Percentiles rank a stretch among this genome's conserved stretches.
These are phyloP conservation scores for Coemansia sp. DNA, from an alignment of 192 early-diverging fungal species.

Conservation along the genomic window DNA sequence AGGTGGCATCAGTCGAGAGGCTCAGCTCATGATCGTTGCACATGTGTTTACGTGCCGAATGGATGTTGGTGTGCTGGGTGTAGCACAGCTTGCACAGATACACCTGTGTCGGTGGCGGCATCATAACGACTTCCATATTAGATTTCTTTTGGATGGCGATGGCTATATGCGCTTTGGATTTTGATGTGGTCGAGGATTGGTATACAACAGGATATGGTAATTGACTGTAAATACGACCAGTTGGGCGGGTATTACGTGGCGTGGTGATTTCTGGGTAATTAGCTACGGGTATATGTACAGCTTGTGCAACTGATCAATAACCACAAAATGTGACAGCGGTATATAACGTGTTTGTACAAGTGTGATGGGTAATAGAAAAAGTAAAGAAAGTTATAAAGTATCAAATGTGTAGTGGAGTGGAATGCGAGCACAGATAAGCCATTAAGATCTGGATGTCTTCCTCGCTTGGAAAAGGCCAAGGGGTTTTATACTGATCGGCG, in stretches of 20 bases:
- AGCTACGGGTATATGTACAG: neutral
- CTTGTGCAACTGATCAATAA: neutral
- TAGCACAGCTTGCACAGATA: conserved; percentile 57
- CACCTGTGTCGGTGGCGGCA: conserved; percentile 49
- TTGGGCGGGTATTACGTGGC: neutral
- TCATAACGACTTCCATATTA: conserved; percentile 24
- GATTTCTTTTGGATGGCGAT: neutral
- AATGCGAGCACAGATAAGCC: neutral
- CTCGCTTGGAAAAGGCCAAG: neutral
- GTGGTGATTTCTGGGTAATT: neutral
- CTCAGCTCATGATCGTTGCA: conserved; percentile 27
- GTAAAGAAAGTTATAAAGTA: neutral
- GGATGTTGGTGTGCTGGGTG: conserved; percentile 47
- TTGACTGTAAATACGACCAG: neutral
- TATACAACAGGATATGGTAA: neutral
- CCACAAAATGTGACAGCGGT: neutral
- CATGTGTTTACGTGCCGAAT: conserved; percentile 55
- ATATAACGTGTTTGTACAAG: neutral
- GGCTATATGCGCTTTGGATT: neutral
- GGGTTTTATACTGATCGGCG: conserved; percentile 10
- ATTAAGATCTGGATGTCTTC: neutral
- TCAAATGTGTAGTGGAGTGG: neutral
- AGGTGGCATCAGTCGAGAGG: conserved; percentile 40
- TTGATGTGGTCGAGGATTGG: neutral
- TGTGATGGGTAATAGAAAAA: neutral